Evolutionary conservation across 2,329 filamentous ascomycete species (phyloP), one percentile per base, ranked within the genome.

Genomic region (Reticulascus tulasneorum): DNA sequence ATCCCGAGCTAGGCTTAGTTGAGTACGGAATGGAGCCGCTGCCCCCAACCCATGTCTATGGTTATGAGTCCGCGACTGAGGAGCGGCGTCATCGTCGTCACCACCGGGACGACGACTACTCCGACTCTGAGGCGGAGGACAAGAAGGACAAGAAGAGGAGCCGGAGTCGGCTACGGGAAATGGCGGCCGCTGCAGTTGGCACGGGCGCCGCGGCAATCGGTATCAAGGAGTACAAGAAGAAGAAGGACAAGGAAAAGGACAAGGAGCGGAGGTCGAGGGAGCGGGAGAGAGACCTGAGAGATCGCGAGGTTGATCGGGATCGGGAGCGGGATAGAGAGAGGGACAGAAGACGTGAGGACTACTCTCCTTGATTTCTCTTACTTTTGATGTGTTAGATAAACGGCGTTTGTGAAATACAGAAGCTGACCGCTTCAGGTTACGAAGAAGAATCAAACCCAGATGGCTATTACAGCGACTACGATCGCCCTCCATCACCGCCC

Each of bases 1-100:
- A 81, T 75, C 71, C 69, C 66, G 75, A 79, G 64, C 65, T 81
- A 78, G 78, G 77, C 64, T 69, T 81, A 69, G 75, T 82, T 71
- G 75, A 82, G 59, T 82, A 82, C 66, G 78, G 78, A 49, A 67
- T 64, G 54, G 68, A 72, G 47, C 76, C 77, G 50, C 66, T 82
- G 46, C 60, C 65, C 45, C 54, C 58, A 29, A 47, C 50, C 18
- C 40, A 48, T 33, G 54, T 50, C 24, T 51, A 60, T 38, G 62
- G 58, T 38, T 71, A 73, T 52, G 72, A 73, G 38, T 69, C 69
- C 37, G 70, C 71, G 35, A 62, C 60, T 36, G 68, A 72, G 42
- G 66, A 67, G 40, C 56, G 56, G 37, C 54, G 62, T 42, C 59
- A 57, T 36, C 59, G 61, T 40, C 57, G 61, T 33, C 56, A 55